These are phyloP conservation scores for Hortiboletus rubellus DNA, from an alignment of 1,284 basidiomycete species.

Conservation along the genomic window DNA sequence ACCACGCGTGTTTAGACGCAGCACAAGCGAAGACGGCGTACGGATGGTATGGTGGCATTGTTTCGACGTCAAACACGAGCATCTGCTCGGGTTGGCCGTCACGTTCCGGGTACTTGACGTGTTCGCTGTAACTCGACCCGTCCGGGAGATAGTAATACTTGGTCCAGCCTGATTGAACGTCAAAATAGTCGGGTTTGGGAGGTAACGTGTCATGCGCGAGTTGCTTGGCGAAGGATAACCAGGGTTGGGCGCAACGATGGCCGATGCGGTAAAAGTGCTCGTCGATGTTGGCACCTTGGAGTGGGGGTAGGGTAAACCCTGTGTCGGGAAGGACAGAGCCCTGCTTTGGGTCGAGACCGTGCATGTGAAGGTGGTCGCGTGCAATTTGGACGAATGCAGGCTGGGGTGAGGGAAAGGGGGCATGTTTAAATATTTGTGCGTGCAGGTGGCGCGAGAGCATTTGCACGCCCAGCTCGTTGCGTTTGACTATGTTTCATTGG, in stretches of 20 bases:
- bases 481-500: slow-evolving; percentile 47
- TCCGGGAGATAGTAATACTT: slow-evolving; percentile 71
- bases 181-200: slow-evolving; percentile 72
- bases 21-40: slow-evolving; percentile 93
- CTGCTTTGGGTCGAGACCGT: slow-evolving; percentile 53
- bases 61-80: slow-evolving; percentile 94
- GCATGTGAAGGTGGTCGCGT: slow-evolving; percentile 73
- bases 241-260: slow-evolving; percentile 72
- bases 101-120: slow-evolving; percentile 60
- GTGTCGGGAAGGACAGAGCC: slow-evolving; percentile 81
- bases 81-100: slow-evolving; percentile 66
- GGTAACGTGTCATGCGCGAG: slow-evolving; percentile 62
- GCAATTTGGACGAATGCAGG: slow-evolving; percentile 72
- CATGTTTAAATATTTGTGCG: slow-evolving; percentile 80
- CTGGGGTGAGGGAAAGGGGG: slow-evolving; percentile 64
- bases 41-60: slow-evolving; percentile 79
- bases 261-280: slow-evolving; percentile 92
- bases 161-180: slow-evolving; percentile 86
- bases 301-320: slow-evolving; percentile 78
- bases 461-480: slow-evolving; percentile 92
- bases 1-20: slow-evolving; percentile 84
- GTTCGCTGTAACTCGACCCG: slow-evolving; percentile 65
- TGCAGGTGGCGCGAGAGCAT: slow-evolving; percentile 82
- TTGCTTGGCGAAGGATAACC: slow-evolving; percentile 71
- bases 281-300: slow-evolving; percentile 82